phyloP scores from a whole-genome alignment of 306 rosid species.

The Rosa chinensis region DNA sequence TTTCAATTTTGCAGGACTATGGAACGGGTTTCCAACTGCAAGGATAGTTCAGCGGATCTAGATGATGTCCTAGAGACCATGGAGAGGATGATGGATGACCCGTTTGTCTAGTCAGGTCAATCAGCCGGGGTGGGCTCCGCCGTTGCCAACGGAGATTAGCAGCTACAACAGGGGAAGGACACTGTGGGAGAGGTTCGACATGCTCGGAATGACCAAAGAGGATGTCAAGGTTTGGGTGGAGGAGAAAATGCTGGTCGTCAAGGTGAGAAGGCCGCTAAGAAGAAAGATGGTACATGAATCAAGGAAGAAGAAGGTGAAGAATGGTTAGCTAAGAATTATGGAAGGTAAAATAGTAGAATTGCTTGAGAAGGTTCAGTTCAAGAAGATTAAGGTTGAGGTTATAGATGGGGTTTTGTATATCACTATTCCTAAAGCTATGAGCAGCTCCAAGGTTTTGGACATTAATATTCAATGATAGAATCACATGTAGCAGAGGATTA shows the following conservation, averaged over 20 bases:
- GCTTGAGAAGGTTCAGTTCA: constrained; percentile 64
- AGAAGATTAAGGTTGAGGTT: constrained; percentile 74
- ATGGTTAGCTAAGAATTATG: constrained; percentile 79
- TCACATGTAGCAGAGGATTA: background rate
- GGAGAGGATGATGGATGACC: too few species aligned
- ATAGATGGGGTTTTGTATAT: constrained; percentile 80
- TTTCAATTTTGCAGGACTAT: too few species aligned
- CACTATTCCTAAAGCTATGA: constrained; percentile 53
- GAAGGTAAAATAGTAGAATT: constrained; percentile 64
- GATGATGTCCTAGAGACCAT: too few species aligned
- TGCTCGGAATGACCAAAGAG: constrained; percentile 84
- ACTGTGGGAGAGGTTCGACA: constrained; percentile 42
- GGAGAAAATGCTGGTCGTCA: constrained; percentile 74
- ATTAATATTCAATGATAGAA: constrained; percentile 46
- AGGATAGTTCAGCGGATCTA: too few species aligned
- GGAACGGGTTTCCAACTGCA: too few species aligned
- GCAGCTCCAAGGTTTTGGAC: constrained; percentile 39
- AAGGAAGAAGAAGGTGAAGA: constrained; percentile 31
- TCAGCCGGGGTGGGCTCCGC: too few species aligned
- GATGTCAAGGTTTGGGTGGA: constrained; percentile 91
- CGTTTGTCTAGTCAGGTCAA: too few species aligned
- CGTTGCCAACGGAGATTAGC: too few species aligned
- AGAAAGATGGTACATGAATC: constrained; percentile 12
- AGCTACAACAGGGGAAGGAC: too few species aligned
- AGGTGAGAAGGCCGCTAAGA: constrained; percentile 50